Conservation (phyloP, 1,139 yeast genomes). For the Wickerhamiella pararugosa region DNA sequence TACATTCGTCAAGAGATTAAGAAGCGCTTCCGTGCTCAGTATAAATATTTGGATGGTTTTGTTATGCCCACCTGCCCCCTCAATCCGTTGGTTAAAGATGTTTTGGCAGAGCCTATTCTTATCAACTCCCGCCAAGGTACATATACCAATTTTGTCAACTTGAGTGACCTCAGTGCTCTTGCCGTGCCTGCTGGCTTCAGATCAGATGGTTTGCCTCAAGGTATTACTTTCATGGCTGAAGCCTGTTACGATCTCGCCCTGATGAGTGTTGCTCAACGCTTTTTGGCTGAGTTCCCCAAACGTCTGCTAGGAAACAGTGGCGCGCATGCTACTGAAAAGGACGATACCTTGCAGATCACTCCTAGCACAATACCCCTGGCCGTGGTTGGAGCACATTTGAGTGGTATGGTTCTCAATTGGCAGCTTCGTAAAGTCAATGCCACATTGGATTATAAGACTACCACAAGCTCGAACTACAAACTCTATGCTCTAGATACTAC, state of each 20-base stretch:
- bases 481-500: conserved; percentile 60
- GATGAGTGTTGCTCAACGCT: conserved; percentile 64
- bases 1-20: conserved; percentile 63
- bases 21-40: conserved; percentile 32
- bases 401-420: conserved; percentile 86
- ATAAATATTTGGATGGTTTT: conserved; percentile 38
- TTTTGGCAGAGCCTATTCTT: conserved; percentile 61
- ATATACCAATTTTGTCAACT: conserved; percentile 88
- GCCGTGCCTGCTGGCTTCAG: conserved; percentile 85
- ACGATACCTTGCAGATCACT: conserved; percentile 23
- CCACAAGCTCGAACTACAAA: conserved; percentile 57
- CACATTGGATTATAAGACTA: conserved; percentile 46
- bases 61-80: conserved; percentile 90
- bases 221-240: conserved; percentile 68
- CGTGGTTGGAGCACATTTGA: conserved; percentile 90
- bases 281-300: conserved; percentile 36
- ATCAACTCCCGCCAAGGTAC: conserved; percentile 88
- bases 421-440: conserved; percentile 81
- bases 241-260: conserved; percentile 83
- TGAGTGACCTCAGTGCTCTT: conserved; percentile 84
- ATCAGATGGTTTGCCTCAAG: conserved; percentile 74
- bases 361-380: conserved; percentile 44
- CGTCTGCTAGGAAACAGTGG: conserved; percentile 35
- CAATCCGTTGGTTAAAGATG: conserved; percentile 63
- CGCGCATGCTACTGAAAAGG: conserved; percentile 23